Evolutionary conservation across 495 filamentous ascomycete species (phyloP).

Genomic region (Lepidopterella palustris): DNA sequence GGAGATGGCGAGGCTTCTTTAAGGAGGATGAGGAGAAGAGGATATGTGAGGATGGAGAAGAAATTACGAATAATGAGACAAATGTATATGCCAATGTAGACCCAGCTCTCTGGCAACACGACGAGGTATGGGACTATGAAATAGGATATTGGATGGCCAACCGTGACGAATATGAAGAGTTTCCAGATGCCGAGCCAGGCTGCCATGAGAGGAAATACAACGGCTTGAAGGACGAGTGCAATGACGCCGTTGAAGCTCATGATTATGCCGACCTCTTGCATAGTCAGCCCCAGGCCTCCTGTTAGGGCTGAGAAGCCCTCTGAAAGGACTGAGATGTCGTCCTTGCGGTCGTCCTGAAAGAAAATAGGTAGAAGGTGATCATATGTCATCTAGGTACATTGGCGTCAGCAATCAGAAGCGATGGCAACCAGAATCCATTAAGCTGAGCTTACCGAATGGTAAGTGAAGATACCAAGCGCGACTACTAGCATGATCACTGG

Average conservation of each 20-base stretch:
- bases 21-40: constrained; percentile 72
- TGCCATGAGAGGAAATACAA: constrained; percentile 66
- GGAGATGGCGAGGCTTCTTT: constrained; percentile 71
- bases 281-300: constrained; percentile 68
- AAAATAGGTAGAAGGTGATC: constrained; percentile 81
- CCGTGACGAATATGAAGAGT: constrained; percentile 64
- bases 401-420: not conserved
- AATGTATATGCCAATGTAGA: constrained; percentile 67
- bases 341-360: constrained; percentile 58
- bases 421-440: not conserved
- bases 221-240: constrained; percentile 69
- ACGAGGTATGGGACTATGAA: constrained; percentile 65
- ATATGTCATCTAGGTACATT: constrained; percentile 57
- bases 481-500: constrained; percentile 62
- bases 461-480: constrained; percentile 75
- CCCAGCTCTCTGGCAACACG: constrained; percentile 49
- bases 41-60: constrained; percentile 69
- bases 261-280: constrained; percentile 66
- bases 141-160: constrained; percentile 70
- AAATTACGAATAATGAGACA: constrained; percentile 66
- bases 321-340: constrained; percentile 25
- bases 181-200: constrained; percentile 66
- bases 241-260: constrained; percentile 75
- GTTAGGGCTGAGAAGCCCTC: constrained; percentile 45
- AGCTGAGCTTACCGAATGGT: constrained; percentile 49